Percentiles rank a stretch among this genome's conserved stretches.
phyloP scores from a whole-genome alignment of 2,329 filamentous ascomycete species.

The Fusarium veterinarium region DNA sequence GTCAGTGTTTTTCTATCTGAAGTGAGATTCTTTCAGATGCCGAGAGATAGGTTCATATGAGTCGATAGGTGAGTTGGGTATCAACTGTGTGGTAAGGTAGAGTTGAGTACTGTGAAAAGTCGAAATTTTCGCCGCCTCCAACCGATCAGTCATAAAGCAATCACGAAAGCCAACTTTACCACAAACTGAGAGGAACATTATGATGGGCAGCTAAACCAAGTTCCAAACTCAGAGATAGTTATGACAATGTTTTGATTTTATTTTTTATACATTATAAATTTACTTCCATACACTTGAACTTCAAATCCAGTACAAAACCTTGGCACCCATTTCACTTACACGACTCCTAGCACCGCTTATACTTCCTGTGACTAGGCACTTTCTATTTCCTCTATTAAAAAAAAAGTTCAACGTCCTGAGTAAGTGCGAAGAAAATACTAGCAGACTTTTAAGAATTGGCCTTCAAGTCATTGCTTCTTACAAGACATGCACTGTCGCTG shows the following conservation, averaged over 20 bases:
- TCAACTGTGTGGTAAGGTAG: slow-evolving; percentile 6
- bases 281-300: not conserved
- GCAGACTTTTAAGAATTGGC: not conserved
- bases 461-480: not conserved
- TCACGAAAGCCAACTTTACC: not conserved
- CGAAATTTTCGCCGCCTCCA: slow-evolving; percentile 40
- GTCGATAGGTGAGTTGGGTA: slow-evolving; percentile 12
- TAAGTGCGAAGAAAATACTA: not conserved
- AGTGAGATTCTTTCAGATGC: not conserved
- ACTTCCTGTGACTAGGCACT: not conserved
- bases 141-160: not conserved
- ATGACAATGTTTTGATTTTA: not conserved
- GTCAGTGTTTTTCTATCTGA: not conserved
- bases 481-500: not conserved
- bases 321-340: not conserved
- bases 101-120: slow-evolving; percentile 23
- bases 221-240: not conserved
- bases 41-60: not conserved
- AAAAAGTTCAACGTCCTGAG: not conserved
- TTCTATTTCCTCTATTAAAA: not conserved
- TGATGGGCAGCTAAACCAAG: not conserved
- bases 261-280: not conserved
- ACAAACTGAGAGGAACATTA: not conserved
- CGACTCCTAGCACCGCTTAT: not conserved
- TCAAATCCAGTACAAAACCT: not conserved